A percentile compares a stretch with the other conserved stretches of the same genome.
These are phyloP conservation scores for Russula earlei DNA, from an alignment of 768 basidiomycete genomes.

Conservation along the genomic window DNA sequence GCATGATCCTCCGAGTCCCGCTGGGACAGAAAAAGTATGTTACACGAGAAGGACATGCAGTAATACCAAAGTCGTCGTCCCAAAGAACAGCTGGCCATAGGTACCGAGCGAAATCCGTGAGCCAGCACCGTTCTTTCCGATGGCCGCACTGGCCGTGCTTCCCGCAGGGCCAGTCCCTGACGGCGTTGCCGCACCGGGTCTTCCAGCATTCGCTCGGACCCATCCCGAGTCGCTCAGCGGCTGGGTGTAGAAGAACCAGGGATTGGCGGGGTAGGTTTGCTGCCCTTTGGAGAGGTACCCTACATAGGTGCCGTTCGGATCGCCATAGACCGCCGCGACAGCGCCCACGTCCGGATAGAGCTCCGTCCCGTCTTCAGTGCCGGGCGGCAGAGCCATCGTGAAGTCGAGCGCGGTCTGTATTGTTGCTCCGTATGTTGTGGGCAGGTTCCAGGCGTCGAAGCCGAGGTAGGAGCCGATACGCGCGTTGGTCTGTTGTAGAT, in stretches of 20 bases:
- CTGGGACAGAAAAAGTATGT: no score
- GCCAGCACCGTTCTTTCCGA: background rate
- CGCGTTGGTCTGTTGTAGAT: constrained; percentile 21
- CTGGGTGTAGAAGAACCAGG: constrained; percentile 19
- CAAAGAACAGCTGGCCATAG: background rate
- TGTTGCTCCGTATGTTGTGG: constrained; percentile 20
- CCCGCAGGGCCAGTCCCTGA: background rate
- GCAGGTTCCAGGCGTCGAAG: constrained; percentile 23
- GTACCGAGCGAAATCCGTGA: background rate
- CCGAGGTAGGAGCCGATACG: constrained; percentile 24
- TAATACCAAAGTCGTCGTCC: background rate
- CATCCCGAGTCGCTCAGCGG: constrained; percentile 13
- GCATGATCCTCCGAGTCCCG: no score
- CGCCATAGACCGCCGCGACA: constrained; percentile 25
- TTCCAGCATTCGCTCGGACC: background rate
- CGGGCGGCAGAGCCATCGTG: constrained; percentile 24
- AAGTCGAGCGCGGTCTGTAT: constrained; percentile 28
- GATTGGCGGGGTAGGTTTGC: constrained; percentile 6
- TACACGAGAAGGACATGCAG: background rate
- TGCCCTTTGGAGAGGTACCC: constrained; percentile 19
- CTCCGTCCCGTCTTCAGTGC: constrained; percentile 17
- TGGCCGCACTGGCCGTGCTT: background rate
- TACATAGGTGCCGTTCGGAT: constrained; percentile 25
- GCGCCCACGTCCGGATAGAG: constrained; percentile 24
- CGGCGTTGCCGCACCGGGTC: background rate